phyloP scores from a whole-genome alignment of 2,329 filamentous ascomycete species.

The Trichoderma citrinoviride region DNA sequence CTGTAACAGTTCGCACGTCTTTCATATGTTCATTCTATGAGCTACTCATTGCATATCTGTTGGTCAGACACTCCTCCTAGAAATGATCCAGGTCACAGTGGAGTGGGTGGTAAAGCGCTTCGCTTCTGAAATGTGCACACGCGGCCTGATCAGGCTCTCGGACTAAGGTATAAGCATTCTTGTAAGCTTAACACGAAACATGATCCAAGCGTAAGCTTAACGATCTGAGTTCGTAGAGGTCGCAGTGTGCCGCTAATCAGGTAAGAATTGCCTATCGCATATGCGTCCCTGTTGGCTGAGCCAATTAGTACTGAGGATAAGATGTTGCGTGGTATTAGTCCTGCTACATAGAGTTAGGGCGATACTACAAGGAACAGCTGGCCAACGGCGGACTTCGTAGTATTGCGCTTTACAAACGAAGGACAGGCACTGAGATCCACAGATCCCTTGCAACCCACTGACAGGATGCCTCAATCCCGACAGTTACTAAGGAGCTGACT shows the following conservation, averaged over 20 bases:
- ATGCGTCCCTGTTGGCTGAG: neutral
- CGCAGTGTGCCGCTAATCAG: neutral
- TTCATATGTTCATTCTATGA: too few relatives aligned
- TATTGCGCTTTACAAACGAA: too few relatives aligned
- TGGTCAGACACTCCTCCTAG: too few relatives aligned
- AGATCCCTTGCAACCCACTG: too few relatives aligned
- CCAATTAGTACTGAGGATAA: neutral
- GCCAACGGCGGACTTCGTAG: too few relatives aligned
- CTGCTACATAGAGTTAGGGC: neutral
- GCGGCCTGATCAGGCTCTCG: neutral
- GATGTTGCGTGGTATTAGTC: neutral
- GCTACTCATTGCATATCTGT: too few relatives aligned
- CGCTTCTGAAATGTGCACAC: neutral
- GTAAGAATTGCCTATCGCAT: neutral
- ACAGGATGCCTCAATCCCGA: too few relatives aligned
- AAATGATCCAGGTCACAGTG: too few relatives aligned
- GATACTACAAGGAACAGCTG: too few relatives aligned
- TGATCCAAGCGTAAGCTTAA: neutral
- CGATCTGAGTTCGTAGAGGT: neutral
- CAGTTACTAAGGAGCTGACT: too few relatives aligned
- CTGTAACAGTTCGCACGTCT: too few relatives aligned
- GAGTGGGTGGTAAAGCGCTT: neutral
- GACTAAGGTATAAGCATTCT: neutral
- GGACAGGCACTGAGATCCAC: too few relatives aligned
- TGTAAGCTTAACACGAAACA: neutral